Percentiles rank a stretch among this genome's conserved stretches.
Conservation (phyloP, 176 grass and related monocot species). For the Stipa capillata region DNA sequence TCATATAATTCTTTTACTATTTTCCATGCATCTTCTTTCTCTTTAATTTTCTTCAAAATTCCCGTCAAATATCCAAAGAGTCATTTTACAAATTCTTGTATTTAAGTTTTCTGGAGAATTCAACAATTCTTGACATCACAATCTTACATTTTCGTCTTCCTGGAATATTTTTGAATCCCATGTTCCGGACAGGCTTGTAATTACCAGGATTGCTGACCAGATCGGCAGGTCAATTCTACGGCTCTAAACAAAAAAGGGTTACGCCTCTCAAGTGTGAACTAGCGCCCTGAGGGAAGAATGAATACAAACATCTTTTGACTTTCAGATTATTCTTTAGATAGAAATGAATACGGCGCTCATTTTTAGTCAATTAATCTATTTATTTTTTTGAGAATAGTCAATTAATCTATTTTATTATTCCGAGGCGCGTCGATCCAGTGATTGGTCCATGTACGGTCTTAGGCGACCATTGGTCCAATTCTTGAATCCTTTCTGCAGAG, state of each 20-base stretch:
- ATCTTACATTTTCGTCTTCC: no score
- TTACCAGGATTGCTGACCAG: background rate
- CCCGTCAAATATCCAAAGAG: no score
- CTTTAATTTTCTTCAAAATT: no score
- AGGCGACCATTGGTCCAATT: background rate
- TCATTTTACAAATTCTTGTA: no score
- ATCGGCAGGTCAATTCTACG: background rate
- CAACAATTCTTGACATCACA: no score
- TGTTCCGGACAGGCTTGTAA: no score
- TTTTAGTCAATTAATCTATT: no score
- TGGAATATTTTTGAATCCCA: no score
- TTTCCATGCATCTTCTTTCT: no score
- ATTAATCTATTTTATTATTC: background rate
- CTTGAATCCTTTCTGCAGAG: background rate
- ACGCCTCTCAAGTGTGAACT: background rate
- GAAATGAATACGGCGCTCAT: background rate
- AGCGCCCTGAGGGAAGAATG: background rate
- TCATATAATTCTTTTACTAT: no score
- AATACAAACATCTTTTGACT: background rate
- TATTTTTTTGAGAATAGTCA: no score
- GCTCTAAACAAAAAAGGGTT: background rate
- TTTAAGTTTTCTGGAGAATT: no score
- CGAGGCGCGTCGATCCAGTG: background rate
- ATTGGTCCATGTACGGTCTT: background rate
- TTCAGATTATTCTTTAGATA: background rate